Evolutionary conservation across 495 filamentous ascomycete genomes (phyloP).

Genomic region (Aspergillus nidulans): DNA sequence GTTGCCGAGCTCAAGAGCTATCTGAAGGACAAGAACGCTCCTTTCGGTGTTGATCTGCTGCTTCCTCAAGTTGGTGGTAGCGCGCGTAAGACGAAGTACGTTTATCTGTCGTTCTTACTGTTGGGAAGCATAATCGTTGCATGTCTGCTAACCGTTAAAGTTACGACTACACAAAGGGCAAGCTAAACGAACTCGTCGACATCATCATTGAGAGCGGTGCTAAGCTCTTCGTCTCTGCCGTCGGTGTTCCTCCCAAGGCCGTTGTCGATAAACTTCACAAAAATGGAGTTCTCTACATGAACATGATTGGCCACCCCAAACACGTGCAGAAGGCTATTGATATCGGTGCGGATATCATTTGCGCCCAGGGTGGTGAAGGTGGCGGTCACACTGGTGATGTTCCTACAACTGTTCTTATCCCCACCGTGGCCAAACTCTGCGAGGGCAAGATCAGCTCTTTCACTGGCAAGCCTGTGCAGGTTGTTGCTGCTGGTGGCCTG

Average conservation of each 20-base stretch:
- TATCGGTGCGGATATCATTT: conserved; percentile 85
- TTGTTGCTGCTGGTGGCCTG: conserved; percentile 90
- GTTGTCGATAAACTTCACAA: conserved; percentile 88
- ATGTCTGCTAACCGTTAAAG: conserved; percentile 42
- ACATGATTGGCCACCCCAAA: conserved; percentile 99
- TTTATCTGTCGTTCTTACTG: background rate
- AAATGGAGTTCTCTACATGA: conserved; percentile 92
- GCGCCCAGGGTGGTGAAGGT: conserved; percentile 88
- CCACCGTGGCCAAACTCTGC: conserved; percentile 78
- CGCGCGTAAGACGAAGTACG: conserved; percentile 91
- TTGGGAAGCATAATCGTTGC: background rate
- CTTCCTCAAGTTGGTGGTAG: conserved; percentile 91
- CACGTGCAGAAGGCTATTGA: conserved; percentile 92
- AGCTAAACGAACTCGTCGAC: conserved; percentile 84
- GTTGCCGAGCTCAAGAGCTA: conserved; percentile 90
- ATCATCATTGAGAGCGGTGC: conserved; percentile 89
- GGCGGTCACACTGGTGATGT: conserved; percentile 91
- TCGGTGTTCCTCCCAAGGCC: conserved; percentile 85
- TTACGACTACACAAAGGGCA: conserved; percentile 99
- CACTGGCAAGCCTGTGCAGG: conserved; percentile 80
- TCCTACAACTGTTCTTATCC: conserved; percentile 83
- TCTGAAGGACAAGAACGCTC: conserved; percentile 91
- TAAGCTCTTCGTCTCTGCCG: conserved; percentile 92
- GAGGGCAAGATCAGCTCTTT: conserved; percentile 80
- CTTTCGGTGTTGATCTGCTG: conserved; percentile 93